A percentile compares a stretch with the other conserved stretches of the same genome.
Conservation (phyloP, 345 rosid genomes). For the Bruguiera parviflora region DNA sequence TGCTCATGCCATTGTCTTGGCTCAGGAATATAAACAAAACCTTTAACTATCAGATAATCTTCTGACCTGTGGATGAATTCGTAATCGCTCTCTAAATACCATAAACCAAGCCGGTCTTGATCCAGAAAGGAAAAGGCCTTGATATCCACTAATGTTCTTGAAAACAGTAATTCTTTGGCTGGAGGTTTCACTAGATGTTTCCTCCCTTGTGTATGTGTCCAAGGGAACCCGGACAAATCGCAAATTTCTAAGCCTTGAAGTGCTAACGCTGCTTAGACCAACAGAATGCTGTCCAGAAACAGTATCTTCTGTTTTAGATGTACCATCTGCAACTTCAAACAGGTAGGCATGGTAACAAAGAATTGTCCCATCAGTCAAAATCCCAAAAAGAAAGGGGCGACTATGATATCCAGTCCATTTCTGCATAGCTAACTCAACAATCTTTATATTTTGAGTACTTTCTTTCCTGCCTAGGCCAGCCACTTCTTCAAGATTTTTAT, state of each 20-base stretch:
- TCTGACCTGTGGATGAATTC: conserved; percentile 95
- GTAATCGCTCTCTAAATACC: conserved; percentile 85
- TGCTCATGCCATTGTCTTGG: conserved; percentile 1
- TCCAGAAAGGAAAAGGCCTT: conserved; percentile 93
- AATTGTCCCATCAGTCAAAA: conserved; percentile 91
- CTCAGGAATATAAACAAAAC: not conserved
- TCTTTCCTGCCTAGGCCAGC: conserved; percentile 64
- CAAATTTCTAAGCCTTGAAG: conserved; percentile 85
- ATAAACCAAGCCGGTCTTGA: conserved; percentile 96
- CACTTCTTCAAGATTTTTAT: conserved; percentile 43
- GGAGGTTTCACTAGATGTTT: conserved; percentile 44
- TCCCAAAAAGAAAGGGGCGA: conserved; percentile 82
- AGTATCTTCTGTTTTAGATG: conserved; percentile 51
- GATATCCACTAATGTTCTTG: conserved; percentile 78
- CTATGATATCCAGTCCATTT: conserved; percentile 88
- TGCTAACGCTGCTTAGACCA: conserved; percentile 37
- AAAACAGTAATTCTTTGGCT: conserved; percentile 74
- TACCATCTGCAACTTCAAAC: conserved; percentile 71
- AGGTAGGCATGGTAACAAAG: conserved; percentile 90
- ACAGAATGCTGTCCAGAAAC: conserved; percentile 43
- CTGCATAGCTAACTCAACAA: conserved; percentile 88
- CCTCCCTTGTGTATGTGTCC: conserved; percentile 84
- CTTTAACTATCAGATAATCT: conserved; percentile 9
- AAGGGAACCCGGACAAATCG: conserved; percentile 65
- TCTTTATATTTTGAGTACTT: conserved; percentile 51